These are phyloP conservation scores for Mycena latifolia DNA, from an alignment of 768 basidiomycete species.

Conservation along the genomic window DNA sequence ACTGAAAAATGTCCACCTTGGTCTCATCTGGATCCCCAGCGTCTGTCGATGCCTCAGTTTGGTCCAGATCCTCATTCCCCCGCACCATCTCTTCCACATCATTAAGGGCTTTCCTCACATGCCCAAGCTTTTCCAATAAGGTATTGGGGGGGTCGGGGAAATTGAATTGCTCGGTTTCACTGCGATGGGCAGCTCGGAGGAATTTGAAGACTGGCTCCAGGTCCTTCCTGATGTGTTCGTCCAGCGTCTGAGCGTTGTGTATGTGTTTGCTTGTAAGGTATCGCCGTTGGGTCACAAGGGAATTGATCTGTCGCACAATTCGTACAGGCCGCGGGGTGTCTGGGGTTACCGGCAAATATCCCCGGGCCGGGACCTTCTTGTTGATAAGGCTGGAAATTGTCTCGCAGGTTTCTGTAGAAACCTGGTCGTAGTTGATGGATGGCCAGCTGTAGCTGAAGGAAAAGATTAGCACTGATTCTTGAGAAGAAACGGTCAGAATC, in stretches of 20 bases:
- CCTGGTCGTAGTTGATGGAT: background rate
- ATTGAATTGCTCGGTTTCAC: background rate
- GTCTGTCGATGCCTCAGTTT: no score
- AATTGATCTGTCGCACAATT: background rate
- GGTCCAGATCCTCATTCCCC: no score
- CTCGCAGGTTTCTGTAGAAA: background rate
- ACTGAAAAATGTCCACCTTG: no score
- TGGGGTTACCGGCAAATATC: background rate
- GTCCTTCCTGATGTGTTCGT: background rate
- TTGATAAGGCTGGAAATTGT: background rate
- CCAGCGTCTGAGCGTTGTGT: background rate
- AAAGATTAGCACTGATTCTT: no score
- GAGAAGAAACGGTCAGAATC: no score
- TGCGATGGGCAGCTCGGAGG: constrained; percentile 1
- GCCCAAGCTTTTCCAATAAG: background rate
- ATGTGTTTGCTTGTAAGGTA: background rate
- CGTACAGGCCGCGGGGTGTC: background rate
- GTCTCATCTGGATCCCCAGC: no score
- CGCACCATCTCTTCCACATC: constrained; percentile 1
- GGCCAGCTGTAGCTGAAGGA: background rate
- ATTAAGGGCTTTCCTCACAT: background rate
- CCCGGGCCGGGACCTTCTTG: no score
- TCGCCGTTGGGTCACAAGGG: background rate
- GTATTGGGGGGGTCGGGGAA: background rate
- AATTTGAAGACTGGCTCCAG: background rate